phyloP scores from a whole-genome alignment of 306 rosid species.

The Ormosia emarginata region DNA sequence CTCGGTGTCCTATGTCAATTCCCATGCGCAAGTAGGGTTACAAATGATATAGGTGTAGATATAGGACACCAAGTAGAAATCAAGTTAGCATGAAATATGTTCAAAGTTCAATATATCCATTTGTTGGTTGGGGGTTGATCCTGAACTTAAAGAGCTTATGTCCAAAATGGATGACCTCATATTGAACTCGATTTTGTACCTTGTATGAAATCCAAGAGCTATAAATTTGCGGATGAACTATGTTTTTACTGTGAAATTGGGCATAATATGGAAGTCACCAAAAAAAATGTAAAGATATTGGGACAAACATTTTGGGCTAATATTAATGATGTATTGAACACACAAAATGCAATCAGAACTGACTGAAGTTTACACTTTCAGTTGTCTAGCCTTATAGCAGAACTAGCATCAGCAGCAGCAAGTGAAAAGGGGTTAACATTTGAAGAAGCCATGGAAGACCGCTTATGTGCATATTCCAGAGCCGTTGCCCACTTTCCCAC shows the following conservation, averaged over 20 bases:
- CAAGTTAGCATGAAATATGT: constrained; percentile 16
- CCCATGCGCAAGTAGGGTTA: not conserved
- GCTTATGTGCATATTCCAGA: constrained; percentile 85
- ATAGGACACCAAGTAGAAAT: not conserved
- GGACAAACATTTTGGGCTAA: not conserved
- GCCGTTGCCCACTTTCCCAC: constrained; percentile 94
- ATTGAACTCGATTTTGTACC: not conserved
- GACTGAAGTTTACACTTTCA: constrained; percentile 33
- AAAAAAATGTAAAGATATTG: not conserved
- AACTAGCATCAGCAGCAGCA: constrained; percentile 75
- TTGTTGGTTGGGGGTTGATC: not conserved
- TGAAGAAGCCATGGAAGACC: constrained; percentile 72
- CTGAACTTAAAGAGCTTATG: not conserved
- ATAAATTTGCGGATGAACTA: not conserved
- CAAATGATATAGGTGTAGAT: not conserved
- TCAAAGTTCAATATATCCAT: constrained; percentile 4
- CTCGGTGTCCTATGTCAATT: not conserved
- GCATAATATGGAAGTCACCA: not conserved
- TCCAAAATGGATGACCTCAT: not conserved
- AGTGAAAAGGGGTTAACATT: constrained; percentile 67
- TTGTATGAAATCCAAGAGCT: not conserved
- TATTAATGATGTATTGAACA: not conserved
- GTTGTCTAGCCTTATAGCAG: constrained; percentile 76
- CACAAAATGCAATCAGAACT: not conserved
- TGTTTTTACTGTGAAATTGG: not conserved